phyloP scores from a whole-genome alignment of 495 filamentous ascomycete genomes.

The Penicillium malachiteum region DNA sequence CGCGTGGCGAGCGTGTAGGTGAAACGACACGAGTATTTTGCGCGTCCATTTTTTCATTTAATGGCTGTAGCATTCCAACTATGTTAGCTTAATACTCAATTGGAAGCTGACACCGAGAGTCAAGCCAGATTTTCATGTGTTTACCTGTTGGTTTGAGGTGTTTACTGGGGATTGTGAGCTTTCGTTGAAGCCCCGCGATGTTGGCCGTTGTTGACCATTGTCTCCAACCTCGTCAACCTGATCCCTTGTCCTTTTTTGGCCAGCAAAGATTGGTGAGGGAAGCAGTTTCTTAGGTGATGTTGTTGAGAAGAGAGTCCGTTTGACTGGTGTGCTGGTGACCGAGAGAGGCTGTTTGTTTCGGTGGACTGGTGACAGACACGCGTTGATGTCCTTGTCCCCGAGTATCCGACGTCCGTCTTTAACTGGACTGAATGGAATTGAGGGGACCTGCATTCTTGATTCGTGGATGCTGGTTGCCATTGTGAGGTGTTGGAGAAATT shows the following conservation, averaged over 20 bases:
- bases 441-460: conserved; percentile 28
- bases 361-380: conserved; percentile 43
- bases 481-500: no score
- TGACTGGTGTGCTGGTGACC: conserved; percentile 30
- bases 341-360: conserved; percentile 26
- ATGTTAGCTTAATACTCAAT: conserved; percentile 11
- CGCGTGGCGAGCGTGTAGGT: conserved; percentile 19
- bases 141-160: conserved; percentile 25
- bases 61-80: conserved; percentile 6
- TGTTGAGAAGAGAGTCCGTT: conserved; percentile 29
- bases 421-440: conserved; percentile 34
- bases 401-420: conserved; percentile 47
- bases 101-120: no score
- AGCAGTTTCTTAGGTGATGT: conserved; percentile 38
- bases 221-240: conserved; percentile 33
- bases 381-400: conserved; percentile 47
- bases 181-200: conserved; percentile 10
- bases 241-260: conserved; percentile 44
- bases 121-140: background rate
- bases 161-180: conserved; percentile 13
- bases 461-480: background rate
- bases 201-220: conserved; percentile 15
- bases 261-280: conserved; percentile 39
- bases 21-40: conserved; percentile 16
- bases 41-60: conserved; percentile 19